Conservation (phyloP, 768 basidiomycete species). For the Mrakia gelida region DNA sequence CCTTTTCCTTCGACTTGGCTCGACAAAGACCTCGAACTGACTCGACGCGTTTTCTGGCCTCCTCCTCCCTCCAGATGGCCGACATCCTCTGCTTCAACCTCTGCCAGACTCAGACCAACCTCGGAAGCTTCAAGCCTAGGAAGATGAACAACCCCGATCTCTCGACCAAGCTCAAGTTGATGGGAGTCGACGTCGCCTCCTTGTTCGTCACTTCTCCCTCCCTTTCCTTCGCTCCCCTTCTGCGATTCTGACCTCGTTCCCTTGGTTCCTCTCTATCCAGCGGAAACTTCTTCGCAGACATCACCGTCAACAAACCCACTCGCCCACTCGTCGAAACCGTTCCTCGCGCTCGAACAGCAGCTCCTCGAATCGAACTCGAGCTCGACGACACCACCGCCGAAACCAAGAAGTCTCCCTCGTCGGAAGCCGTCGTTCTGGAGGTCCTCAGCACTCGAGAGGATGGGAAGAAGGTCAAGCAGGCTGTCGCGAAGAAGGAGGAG, state of each 20-base stretch:
- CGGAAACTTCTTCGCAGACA: slow-evolving; percentile 68
- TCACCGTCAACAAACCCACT: slow-evolving; percentile 31
- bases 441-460: background rate
- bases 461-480: slow-evolving; percentile 25
- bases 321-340: slow-evolving; percentile 36
- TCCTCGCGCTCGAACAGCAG: slow-evolving; percentile 1
- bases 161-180: slow-evolving; percentile 65
- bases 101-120: slow-evolving; percentile 52
- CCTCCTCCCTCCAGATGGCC: slow-evolving; percentile 56
- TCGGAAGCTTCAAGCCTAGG: slow-evolving; percentile 47
- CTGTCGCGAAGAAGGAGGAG: slow-evolving; percentile 12
- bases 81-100: slow-evolving; percentile 70
- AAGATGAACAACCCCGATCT: slow-evolving; percentile 61
- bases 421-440: background rate
- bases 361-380: slow-evolving; percentile 15
- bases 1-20: background rate
- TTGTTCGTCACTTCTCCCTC: slow-evolving; percentile 42
- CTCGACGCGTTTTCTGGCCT: background rate
- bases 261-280: background rate
- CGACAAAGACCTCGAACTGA: background rate
- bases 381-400: background rate
- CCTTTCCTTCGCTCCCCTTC: background rate
- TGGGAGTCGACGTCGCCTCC: slow-evolving; percentile 61
- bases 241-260: background rate
- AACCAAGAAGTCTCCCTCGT: background rate